phyloP scores from a whole-genome alignment of 305 asterid genomes.

The Andrographis paniculata region DNA sequence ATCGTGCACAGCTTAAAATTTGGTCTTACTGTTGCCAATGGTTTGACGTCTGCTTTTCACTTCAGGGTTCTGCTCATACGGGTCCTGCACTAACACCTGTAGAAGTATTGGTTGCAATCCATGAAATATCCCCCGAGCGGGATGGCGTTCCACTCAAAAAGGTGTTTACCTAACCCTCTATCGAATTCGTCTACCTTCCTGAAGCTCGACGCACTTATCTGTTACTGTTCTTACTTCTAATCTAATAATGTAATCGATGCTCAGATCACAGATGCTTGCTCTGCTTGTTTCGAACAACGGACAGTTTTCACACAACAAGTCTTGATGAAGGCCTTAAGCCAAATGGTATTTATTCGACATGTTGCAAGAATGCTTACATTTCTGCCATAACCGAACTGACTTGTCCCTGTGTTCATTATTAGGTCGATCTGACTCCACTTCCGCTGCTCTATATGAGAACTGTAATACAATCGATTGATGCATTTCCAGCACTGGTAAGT shows the following conservation, averaged over 20 bases:
- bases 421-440: slow-evolving; percentile 91
- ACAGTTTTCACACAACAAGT: slow-evolving; percentile 98
- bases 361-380: slow-evolving; percentile 7
- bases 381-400: slow-evolving; percentile 16
- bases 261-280: slow-evolving; percentile 94
- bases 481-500: slow-evolving; percentile 87
- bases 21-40: slow-evolving; percentile 11
- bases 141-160: too few species aligned
- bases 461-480: slow-evolving; percentile 95
- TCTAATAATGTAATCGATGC: slow-evolving; percentile 17
- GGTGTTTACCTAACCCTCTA: slow-evolving; percentile 15
- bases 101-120: slow-evolving; percentile 97
- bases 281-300: slow-evolving; percentile 99
- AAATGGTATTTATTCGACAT: slow-evolving; percentile 58
- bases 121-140: slow-evolving; percentile 26
- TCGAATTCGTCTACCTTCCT: too few species aligned
- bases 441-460: slow-evolving; percentile 97
- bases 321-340: slow-evolving; percentile 71
- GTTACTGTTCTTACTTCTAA: too few species aligned
- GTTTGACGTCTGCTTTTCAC: slow-evolving; percentile 20
- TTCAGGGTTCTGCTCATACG: slow-evolving; percentile 89
- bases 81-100: slow-evolving; percentile 98
- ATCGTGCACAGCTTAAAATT: slow-evolving; percentile 6
- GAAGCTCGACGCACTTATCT: too few species aligned
- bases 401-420: slow-evolving; percentile 15